Evolutionary conservation across 1,139 yeast genomes (phyloP).

Genomic region (Yamadazyma buinensis): DNA sequence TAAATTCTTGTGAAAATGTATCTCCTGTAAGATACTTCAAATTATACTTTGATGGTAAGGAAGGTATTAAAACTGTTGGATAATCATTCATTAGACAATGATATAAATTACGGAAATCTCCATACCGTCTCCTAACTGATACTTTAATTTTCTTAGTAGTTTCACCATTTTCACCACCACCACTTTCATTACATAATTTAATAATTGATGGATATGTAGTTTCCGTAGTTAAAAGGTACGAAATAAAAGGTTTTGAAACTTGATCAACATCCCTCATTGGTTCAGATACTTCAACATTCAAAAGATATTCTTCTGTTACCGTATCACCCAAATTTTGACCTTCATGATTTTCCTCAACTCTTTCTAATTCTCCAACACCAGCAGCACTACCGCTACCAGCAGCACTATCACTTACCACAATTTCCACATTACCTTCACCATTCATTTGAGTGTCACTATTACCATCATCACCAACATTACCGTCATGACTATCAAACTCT

Average conservation of each 20-base stretch:
- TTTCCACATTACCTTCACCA: background rate
- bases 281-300: constrained; percentile 40
- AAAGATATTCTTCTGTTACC: background rate
- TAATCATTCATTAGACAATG: constrained; percentile 71
- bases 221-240: constrained; percentile 72
- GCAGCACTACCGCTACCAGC: background rate
- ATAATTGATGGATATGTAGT: constrained; percentile 44
- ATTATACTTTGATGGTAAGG: constrained; percentile 89
- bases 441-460: too few species aligned
- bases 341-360: too few species aligned
- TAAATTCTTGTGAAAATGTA: constrained; percentile 75
- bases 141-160: constrained; percentile 17
- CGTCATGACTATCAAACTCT: too few species aligned
- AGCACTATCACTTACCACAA: background rate
- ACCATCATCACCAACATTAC: too few species aligned
- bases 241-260: constrained; percentile 75
- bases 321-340: background rate
- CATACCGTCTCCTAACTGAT: constrained; percentile 70
- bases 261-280: constrained; percentile 78
- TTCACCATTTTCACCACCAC: background rate
- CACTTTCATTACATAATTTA: constrained; percentile 21
- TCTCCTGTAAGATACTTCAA: constrained; percentile 95
- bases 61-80: constrained; percentile 87
- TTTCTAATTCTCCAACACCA: background rate
- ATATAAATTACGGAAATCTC: constrained; percentile 77